Evolutionary conservation across 2,329 filamentous ascomycete species (phyloP).

Genomic region (Colletotrichum gigasporum): DNA sequence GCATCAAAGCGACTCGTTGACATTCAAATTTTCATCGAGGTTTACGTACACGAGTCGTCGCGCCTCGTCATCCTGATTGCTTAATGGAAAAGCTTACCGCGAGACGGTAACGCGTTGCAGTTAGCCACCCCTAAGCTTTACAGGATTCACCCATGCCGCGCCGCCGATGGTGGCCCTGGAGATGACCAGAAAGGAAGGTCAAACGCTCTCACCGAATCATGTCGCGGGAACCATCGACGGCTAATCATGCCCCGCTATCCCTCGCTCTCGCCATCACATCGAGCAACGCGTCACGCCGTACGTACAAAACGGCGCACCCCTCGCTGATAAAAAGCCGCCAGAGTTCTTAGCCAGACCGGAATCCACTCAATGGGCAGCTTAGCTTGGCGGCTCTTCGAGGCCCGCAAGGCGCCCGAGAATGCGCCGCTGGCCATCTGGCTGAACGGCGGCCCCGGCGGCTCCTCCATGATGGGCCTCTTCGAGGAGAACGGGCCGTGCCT

Average conservation of each 20-base stretch:
- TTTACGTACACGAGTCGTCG: too few relatives aligned
- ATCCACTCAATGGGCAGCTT: too few relatives aligned
- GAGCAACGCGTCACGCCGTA: constrained; percentile 5
- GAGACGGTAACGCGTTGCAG: not conserved
- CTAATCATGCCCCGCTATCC: not conserved
- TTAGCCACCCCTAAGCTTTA: not conserved
- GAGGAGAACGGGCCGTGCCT: constrained; percentile 56
- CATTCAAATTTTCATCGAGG: too few relatives aligned
- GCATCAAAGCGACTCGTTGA: too few relatives aligned
- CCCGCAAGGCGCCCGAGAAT: constrained; percentile 42
- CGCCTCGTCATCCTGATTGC: too few relatives aligned
- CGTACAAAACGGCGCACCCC: too few relatives aligned
- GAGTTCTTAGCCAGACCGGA: too few relatives aligned
- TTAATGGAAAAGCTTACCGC: not conserved
- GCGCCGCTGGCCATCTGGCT: constrained; percentile 61
- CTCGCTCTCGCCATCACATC: not conserved
- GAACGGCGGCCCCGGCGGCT: constrained; percentile 63
- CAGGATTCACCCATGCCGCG: not conserved
- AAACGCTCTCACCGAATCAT: constrained; percentile 5
- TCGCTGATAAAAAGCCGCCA: not conserved
- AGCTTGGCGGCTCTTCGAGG: constrained; percentile 42
- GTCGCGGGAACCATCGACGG: not conserved
- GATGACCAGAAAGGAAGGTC: constrained; percentile 22
- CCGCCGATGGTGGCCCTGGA: not conserved
- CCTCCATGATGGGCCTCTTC: constrained; percentile 59